These are phyloP conservation scores for Holtermannia corniformis DNA, from an alignment of 768 basidiomycete genomes.

Conservation along the genomic window DNA sequence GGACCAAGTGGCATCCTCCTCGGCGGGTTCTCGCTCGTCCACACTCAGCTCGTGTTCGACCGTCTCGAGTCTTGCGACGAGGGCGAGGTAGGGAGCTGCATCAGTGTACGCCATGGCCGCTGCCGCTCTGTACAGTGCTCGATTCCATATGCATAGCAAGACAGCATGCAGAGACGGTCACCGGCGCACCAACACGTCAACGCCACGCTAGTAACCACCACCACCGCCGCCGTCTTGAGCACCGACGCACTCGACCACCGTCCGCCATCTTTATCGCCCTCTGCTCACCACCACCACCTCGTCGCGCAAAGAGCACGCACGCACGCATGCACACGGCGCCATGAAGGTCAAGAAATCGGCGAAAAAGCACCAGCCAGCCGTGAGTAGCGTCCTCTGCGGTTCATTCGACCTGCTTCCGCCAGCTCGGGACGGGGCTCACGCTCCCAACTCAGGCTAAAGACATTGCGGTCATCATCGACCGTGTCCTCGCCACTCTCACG, in stretches of 20 bases:
- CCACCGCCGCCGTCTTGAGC: too few species aligned
- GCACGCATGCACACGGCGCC: neutral
- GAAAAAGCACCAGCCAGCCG: conserved; percentile 22
- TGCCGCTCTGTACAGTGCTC: too few species aligned
- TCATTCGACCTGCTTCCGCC: too few species aligned
- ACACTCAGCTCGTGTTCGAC: neutral
- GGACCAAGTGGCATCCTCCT: too few species aligned
- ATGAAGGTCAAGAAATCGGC: conserved; percentile 37
- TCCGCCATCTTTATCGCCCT: too few species aligned
- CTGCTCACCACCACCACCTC: too few species aligned
- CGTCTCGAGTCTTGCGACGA: conserved; percentile 2
- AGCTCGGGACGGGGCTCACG: neutral
- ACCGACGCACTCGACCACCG: too few species aligned
- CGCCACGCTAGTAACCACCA: too few species aligned
- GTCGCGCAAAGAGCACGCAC: too few species aligned
- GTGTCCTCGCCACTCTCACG: conserved; percentile 56
- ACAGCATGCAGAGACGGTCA: too few species aligned
- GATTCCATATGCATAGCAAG: too few species aligned
- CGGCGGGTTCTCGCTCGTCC: neutral
- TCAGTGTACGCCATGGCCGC: neutral
- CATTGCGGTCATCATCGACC: conserved; percentile 66
- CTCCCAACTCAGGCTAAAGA: conserved; percentile 21
- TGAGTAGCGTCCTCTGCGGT: conserved; percentile 11
- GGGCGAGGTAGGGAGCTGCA: neutral
- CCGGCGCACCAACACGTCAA: too few species aligned